Percentiles rank a stretch among this genome's conserved stretches.
Conservation (phyloP, 2,329 filamentous ascomycete genomes). For the Claviceps pazoutovae region DNA sequence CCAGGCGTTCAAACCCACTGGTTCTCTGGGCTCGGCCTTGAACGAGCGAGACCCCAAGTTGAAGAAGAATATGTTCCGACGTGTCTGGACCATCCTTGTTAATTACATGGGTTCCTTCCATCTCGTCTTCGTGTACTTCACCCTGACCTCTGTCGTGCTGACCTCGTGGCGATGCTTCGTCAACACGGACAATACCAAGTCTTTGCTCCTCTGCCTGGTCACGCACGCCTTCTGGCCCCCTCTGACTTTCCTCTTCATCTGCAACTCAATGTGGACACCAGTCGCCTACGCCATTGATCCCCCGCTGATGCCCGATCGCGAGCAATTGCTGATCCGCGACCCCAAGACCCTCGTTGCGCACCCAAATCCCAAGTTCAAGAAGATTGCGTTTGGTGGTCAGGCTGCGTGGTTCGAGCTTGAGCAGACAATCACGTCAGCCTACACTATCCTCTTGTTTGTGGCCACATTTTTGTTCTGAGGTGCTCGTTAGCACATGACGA, state of each 20-base stretch:
- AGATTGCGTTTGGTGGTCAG: constrained; percentile 38
- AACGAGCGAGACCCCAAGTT: constrained; percentile 42
- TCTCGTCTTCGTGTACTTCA: constrained; percentile 38
- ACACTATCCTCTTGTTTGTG: constrained; percentile 36
- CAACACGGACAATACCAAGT: constrained; percentile 21
- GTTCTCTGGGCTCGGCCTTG: constrained; percentile 39
- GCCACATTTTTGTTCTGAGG: constrained; percentile 19
- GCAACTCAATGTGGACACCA: constrained; percentile 42
- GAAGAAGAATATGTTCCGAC: constrained; percentile 37
- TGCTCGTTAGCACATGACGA: background rate
- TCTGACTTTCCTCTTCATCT: constrained; percentile 40
- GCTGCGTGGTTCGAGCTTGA: constrained; percentile 43
- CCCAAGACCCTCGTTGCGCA: constrained; percentile 39
- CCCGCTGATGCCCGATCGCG: constrained; percentile 41
- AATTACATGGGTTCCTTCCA: constrained; percentile 44
- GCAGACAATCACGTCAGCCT: constrained; percentile 35
- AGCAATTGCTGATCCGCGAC: constrained; percentile 42
- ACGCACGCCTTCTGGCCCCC: constrained; percentile 51
- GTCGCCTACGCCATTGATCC: constrained; percentile 48
- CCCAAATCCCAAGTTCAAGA: constrained; percentile 36
- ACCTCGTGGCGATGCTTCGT: constrained; percentile 37
- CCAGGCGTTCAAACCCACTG: constrained; percentile 47
- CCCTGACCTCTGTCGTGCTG: constrained; percentile 33
- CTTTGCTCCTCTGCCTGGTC: constrained; percentile 36
- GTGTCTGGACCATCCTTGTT: constrained; percentile 39